Conservation (phyloP, 23 red algal genomes). For the Gracilaria gracilis region DNA sequence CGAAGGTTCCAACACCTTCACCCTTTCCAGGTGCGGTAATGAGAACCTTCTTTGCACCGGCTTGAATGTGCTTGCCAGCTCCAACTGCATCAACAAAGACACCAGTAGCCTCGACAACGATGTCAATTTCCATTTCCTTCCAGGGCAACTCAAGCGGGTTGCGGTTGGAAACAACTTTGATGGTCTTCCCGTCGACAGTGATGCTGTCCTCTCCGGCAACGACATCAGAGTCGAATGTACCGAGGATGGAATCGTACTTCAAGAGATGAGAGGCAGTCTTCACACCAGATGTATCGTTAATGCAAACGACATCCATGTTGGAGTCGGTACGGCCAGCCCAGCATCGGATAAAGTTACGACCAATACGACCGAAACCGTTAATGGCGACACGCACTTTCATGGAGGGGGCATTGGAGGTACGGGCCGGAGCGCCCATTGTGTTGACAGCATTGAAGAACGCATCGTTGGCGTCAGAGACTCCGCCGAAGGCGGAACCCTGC, state of each 20-base stretch:
- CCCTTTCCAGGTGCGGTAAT: constrained; percentile 98
- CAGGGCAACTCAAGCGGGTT: constrained; percentile 95
- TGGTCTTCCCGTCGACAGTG: constrained; percentile 86
- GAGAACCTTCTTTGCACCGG: constrained; percentile 98
- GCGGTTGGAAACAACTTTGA: constrained; percentile 88
- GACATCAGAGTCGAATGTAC: constrained; percentile 84
- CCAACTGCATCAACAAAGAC: constrained; percentile 92
- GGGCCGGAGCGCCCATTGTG: constrained; percentile 17
- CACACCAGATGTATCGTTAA: constrained; percentile 97
- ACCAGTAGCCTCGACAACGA: constrained; percentile 96
- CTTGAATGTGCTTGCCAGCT: constrained; percentile 90
- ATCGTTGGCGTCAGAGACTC: constrained; percentile 68
- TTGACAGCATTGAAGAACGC: constrained; percentile 62
- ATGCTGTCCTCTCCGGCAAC: constrained; percentile 81
- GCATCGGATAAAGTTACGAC: constrained; percentile 93
- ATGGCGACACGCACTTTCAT: constrained; percentile 97
- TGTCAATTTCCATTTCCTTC: constrained; percentile 86
- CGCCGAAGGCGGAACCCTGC: constrained; percentile 62
- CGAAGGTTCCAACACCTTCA: constrained; percentile 86
- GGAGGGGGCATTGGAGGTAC: constrained; percentile 5
- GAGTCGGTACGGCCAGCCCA: constrained; percentile 80
- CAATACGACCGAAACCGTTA: constrained; percentile 97
- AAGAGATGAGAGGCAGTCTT: constrained; percentile 97
- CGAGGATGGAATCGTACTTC: constrained; percentile 99
- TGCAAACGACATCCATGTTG: constrained; percentile 88